phyloP scores from a whole-genome alignment of 163 green algal genomes.

The Scenedesmus sp. region DNA sequence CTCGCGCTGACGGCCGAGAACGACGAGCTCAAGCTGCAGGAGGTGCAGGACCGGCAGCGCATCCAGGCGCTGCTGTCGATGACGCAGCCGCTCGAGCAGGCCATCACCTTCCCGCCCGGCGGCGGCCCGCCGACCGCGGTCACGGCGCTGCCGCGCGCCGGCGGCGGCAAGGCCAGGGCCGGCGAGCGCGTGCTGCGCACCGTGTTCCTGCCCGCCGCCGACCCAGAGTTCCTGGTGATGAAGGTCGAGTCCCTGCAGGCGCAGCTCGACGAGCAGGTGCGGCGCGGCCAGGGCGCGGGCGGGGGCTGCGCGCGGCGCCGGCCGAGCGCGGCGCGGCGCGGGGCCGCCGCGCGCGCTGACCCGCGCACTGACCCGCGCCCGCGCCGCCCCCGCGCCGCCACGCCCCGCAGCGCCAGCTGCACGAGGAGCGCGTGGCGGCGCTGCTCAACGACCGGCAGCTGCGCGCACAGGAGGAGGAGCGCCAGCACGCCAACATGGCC shows the following conservation, averaged over 20 bases:
- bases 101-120: slow-evolving; percentile 60
- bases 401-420: slow-evolving; percentile 70
- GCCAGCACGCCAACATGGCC: slow-evolving; percentile 55
- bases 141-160: slow-evolving; percentile 20
- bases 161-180: not conserved
- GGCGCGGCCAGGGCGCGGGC: not conserved
- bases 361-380: too few species aligned
- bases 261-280: slow-evolving; percentile 82
- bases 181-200: slow-evolving; percentile 66
- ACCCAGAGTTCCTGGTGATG: slow-evolving; percentile 74
- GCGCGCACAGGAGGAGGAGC: slow-evolving; percentile 69
- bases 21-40: slow-evolving; percentile 82
- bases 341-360: not conserved
- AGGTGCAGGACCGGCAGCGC: slow-evolving; percentile 79
- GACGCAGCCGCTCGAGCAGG: slow-evolving; percentile 62
- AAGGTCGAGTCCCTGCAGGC: slow-evolving; percentile 84
- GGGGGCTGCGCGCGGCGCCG: too few species aligned
- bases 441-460: slow-evolving; percentile 82
- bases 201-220: slow-evolving; percentile 70
- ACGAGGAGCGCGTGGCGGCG: slow-evolving; percentile 75
- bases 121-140: slow-evolving; percentile 15
- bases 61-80: slow-evolving; percentile 85
- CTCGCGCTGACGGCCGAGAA: slow-evolving; percentile 85
- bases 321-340: too few species aligned
- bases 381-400: too few species aligned